Base-by-base conservation (phyloP, 345 rosid genomes). In the Triadica sebifera region DNA sequence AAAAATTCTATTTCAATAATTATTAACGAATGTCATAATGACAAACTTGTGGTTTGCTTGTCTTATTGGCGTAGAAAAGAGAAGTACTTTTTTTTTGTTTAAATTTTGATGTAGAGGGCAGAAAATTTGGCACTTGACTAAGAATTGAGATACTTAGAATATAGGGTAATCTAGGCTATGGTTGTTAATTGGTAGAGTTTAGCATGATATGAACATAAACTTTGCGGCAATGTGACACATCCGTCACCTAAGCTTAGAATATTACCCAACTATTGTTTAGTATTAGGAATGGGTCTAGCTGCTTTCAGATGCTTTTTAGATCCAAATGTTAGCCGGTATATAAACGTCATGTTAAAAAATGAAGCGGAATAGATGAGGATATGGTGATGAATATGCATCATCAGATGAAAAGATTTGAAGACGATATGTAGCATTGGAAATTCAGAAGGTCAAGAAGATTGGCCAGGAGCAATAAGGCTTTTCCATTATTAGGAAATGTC, bases 61-160 rank as follows among this genome's bases (percentile, higher is more conserved):
- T 37, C 39, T 34, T 34, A 17, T 64, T 41, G 12, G 13, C 6
- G 11, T 46, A 12, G 7, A 65, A 45, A 20, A 20, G 19, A 65
- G 20, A 20, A 20, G 19, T 65, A 25, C 29, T 3, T 11, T 12
- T n/a, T n/a, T 67, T 47, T 47, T 9, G 15, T 65, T 11, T 45
- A n/a, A n/a, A 45, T 43, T 65, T 65, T 65, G 69, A n/a, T 65
- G 52, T n/a, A 20, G 69, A 60, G 7, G 43, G 47, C 19, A 4
- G 29, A 41, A 41, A 7, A 3, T 17, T 39, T 17, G 13, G 50
- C 49, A 64, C 49, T 64, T 39, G 24, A 64, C 24, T 25, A 0
- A 4, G 4, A 39, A 39, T 65, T 65, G 47, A 20, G 66, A 62
- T 55, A n/a, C 37, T 10, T 12, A 22, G 38, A 10, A 46, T n/a